Conservation (phyloP, 2,329 filamentous ascomycete species). For the Cyphellophora attinorum region DNA sequence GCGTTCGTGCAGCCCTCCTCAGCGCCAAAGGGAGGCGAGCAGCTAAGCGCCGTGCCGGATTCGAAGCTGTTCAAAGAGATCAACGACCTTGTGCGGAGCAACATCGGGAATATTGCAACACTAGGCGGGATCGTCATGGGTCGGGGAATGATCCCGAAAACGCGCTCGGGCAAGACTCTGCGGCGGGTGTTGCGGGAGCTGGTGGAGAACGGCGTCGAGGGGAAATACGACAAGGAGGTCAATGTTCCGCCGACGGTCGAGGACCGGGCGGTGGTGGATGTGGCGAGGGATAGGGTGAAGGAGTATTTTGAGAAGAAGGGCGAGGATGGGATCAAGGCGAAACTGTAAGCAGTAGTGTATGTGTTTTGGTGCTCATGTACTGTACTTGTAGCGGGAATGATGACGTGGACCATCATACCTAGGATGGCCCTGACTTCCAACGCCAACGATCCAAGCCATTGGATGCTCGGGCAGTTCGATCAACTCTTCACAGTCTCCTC, state of each 20-base stretch:
- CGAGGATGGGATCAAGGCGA: conserved; percentile 17
- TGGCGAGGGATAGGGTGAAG: conserved; percentile 60
- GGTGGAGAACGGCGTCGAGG: conserved; percentile 69
- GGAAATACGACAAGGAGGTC: conserved; percentile 62
- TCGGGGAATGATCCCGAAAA: conserved; percentile 82
- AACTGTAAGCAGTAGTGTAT: conserved; percentile 12
- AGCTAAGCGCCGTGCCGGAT: conserved; percentile 20
- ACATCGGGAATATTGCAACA: conserved; percentile 80
- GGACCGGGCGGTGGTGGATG: conserved; percentile 63
- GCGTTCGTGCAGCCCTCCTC: conserved; percentile 64
- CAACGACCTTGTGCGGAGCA: conserved; percentile 55
- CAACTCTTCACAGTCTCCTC: no score
- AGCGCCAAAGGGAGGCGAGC: conserved; percentile 22
- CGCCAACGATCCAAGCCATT: no score
- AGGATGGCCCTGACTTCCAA: no score
- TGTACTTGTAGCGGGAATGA: no score
- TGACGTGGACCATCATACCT: no score
- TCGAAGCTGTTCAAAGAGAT: conserved; percentile 34
- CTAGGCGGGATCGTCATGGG: conserved; percentile 80
- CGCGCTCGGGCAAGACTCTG: conserved; percentile 82
- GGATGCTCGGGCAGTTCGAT: no score
- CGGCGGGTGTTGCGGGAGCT: conserved; percentile 72
- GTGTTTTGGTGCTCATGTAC: no score
- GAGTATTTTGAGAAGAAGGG: conserved; percentile 59
- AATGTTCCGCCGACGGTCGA: conserved; percentile 77